A percentile compares a stretch with the other conserved stretches of the same genome.
Evolutionary conservation across 1,284 basidiomycete genomes (phyloP).

Genomic region (Leccinum cinnamomeum): DNA sequence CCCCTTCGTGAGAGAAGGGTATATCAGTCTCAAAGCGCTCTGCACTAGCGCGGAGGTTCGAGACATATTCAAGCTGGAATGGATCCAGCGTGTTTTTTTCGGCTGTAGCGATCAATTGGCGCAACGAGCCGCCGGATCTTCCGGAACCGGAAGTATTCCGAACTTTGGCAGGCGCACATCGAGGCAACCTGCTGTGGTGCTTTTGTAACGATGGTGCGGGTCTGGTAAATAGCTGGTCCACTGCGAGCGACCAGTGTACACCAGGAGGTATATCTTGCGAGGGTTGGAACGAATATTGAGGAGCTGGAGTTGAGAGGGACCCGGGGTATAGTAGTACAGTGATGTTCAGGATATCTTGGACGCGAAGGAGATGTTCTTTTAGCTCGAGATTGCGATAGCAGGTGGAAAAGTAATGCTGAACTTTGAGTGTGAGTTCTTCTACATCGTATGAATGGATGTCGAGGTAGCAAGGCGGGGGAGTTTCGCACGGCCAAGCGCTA

Average conservation of each 20-base stretch:
- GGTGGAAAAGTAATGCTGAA: conserved; percentile 7
- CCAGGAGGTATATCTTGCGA: neutral
- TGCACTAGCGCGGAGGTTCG: conserved; percentile 20
- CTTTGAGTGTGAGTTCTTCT: neutral
- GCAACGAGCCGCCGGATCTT: neutral
- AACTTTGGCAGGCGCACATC: neutral
- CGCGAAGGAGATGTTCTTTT: conserved; percentile 12
- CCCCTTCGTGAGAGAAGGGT: neutral
- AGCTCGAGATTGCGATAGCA: conserved; percentile 19
- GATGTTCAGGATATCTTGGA: conserved; percentile 15
- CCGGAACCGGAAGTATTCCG: neutral
- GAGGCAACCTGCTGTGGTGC: neutral
- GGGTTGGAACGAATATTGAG: conserved; percentile 17
- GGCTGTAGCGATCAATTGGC: conserved; percentile 11
- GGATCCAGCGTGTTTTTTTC: conserved; percentile 2
- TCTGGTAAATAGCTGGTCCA: conserved; percentile 14
- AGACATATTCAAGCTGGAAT: conserved; percentile 23
- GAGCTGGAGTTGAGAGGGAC: neutral
- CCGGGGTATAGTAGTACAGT: neutral
- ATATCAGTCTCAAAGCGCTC: neutral
- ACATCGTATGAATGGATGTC: conserved; percentile 1
- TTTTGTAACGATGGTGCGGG: neutral
- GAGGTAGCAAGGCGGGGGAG: conserved; percentile 1
- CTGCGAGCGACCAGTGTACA: neutral
- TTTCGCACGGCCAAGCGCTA: conserved; percentile 16